Conservation (phyloP, 139 green algal genomes). For the Closterium sp. region DNA sequence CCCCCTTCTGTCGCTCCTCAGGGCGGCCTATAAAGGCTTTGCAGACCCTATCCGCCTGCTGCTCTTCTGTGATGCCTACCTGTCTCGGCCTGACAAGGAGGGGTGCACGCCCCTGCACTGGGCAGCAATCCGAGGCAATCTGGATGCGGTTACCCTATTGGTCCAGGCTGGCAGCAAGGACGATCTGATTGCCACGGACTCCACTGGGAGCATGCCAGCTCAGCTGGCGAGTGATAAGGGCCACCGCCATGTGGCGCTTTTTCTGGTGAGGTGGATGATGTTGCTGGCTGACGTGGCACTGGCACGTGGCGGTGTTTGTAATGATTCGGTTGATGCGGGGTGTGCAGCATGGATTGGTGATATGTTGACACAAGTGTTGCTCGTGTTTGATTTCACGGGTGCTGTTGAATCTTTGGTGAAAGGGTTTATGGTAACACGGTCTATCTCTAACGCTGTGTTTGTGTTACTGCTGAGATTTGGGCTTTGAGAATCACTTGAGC, state of each 20-base stretch:
- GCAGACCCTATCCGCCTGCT: slow-evolving; percentile 83
- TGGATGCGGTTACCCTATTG: slow-evolving; percentile 84
- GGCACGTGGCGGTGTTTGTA: slow-evolving; percentile 66
- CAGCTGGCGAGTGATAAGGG: slow-evolving; percentile 91
- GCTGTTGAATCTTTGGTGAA: no score
- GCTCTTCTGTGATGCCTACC: slow-evolving; percentile 75
- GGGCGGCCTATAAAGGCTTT: slow-evolving; percentile 68
- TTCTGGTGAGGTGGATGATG: slow-evolving; percentile 26
- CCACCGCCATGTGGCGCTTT: slow-evolving; percentile 76
- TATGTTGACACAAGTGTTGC: no score
- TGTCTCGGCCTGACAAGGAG: slow-evolving; percentile 70
- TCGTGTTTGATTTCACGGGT: no score
- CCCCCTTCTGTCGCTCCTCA: not conserved
- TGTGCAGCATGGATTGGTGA: no score
- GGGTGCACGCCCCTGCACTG: slow-evolving; percentile 94
- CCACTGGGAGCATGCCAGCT: slow-evolving; percentile 78
- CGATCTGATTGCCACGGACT: slow-evolving; percentile 24
- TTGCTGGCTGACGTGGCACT: slow-evolving; percentile 55
- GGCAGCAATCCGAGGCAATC: slow-evolving; percentile 90
- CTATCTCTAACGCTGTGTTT: no score
- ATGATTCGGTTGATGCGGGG: not conserved
- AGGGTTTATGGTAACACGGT: no score
- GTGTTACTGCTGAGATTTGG: no score
- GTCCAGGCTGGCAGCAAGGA: slow-evolving; percentile 67
- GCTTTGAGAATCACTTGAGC: no score